phyloP scores from a whole-genome alignment of 192 early-diverging fungal genomes.

The Coemansia sp. region DNA sequence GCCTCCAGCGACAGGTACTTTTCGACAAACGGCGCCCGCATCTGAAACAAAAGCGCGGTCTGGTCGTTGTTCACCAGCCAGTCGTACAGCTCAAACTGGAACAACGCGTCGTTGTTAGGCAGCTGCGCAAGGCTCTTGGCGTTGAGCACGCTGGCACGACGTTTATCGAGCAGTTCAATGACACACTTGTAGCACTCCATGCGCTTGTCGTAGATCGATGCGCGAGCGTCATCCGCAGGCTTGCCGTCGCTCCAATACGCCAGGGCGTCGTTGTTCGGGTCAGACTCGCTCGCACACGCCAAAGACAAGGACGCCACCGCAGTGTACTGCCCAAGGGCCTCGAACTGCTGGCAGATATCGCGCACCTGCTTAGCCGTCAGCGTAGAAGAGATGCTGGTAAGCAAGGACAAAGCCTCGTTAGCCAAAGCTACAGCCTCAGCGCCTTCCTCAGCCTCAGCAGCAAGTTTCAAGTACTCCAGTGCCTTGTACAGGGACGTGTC shows the following conservation, averaged over 20 bases:
- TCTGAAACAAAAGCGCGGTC: slow-evolving; percentile 54
- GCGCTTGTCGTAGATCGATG: slow-evolving; percentile 37
- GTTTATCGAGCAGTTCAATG: slow-evolving; percentile 35
- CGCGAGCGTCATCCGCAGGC: slow-evolving; percentile 54
- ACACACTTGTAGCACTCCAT: slow-evolving; percentile 50
- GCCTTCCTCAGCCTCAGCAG: slow-evolving; percentile 53
- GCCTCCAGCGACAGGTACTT: slow-evolving; percentile 55
- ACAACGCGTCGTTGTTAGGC: slow-evolving; percentile 57
- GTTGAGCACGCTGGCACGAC: slow-evolving; percentile 8
- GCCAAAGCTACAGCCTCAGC: slow-evolving; percentile 41
- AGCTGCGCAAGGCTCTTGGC: slow-evolving; percentile 30
- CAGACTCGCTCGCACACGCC: slow-evolving; percentile 57
- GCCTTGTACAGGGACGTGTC: slow-evolving; percentile 71
- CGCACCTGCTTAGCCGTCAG: slow-evolving; percentile 49
- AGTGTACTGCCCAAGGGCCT: slow-evolving; percentile 42
- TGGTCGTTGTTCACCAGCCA: slow-evolving; percentile 59
- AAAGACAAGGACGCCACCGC: slow-evolving; percentile 58
- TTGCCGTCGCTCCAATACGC: slow-evolving; percentile 59
- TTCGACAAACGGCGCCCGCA: slow-evolving; percentile 49
- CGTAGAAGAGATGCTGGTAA: slow-evolving; percentile 50
- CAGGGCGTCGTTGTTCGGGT: slow-evolving; percentile 58
- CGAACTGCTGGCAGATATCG: slow-evolving; percentile 55
- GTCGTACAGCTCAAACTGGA: slow-evolving; percentile 67
- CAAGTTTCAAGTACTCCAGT: slow-evolving; percentile 56
- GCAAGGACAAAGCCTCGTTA: slow-evolving; percentile 51